A percentile compares a stretch with the other conserved stretches of the same genome.
phyloP scores from a whole-genome alignment of 441 rosid species.

The Croton setiger region DNA sequence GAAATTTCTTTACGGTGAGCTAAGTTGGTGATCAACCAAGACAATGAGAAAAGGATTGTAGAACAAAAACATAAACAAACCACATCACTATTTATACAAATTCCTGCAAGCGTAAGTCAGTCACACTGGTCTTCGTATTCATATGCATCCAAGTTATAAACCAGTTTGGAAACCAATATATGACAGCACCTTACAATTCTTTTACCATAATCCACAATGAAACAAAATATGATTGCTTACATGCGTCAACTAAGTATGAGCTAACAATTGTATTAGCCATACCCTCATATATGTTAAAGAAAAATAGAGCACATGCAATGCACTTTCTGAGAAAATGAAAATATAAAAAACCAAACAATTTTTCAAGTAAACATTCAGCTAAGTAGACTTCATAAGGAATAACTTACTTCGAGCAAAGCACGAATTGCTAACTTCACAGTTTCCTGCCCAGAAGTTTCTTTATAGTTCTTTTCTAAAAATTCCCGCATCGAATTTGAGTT shows the following conservation, averaged over 20 bases:
- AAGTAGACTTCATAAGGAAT: not conserved
- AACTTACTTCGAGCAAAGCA: conserved; percentile 82
- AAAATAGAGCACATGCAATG: not conserved
- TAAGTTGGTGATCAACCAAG: not conserved
- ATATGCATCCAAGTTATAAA: not conserved
- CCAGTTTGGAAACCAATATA: not conserved
- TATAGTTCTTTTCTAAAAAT: conserved; percentile 84
- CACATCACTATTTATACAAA: not conserved
- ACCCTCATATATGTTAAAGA: not conserved
- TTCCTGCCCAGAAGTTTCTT: conserved; percentile 82
- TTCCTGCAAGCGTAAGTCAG: not conserved
- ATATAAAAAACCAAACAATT: not conserved
- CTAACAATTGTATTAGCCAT: not conserved
- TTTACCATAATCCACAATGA: too few species aligned
- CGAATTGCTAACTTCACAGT: conserved; percentile 87
- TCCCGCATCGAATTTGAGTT: conserved; percentile 87
- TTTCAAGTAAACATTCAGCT: not conserved
- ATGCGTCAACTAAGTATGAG: not conserved
- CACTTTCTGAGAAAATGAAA: not conserved
- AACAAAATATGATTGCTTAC: too few species aligned
- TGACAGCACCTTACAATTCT: not conserved
- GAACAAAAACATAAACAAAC: not conserved
- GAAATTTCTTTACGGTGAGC: not conserved
- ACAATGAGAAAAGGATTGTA: not conserved
- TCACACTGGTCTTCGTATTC: not conserved